A percentile compares a stretch with the other conserved stretches of the same genome.
phyloP scores from a whole-genome alignment of 176 grass and related monocot species.

The Calamus simplicifolius region DNA sequence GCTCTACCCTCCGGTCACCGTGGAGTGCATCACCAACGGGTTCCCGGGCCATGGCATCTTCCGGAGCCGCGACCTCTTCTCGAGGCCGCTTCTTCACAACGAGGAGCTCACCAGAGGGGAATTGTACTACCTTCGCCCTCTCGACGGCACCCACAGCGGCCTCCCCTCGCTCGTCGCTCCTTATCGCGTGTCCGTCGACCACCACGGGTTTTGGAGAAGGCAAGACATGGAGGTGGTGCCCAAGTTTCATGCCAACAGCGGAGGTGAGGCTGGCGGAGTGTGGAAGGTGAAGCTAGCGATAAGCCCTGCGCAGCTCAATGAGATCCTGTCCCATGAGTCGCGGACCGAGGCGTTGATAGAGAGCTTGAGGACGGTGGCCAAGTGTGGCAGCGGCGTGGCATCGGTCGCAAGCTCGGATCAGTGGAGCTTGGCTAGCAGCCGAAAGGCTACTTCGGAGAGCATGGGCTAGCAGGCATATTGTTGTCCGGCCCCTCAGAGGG shows the following conservation, averaged over 20 bases:
- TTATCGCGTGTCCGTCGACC: neutral
- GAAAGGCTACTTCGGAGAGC: neutral
- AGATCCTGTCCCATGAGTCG: neutral
- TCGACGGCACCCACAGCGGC: neutral
- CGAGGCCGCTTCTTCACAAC: neutral
- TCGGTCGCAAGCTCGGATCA: neutral
- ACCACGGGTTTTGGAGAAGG: neutral
- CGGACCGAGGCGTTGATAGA: neutral
- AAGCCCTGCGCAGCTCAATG: neutral
- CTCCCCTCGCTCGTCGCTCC: neutral
- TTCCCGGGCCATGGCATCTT: slow-evolving; percentile 1
- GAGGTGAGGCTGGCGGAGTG: neutral
- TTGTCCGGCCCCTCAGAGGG: too few relatives aligned
- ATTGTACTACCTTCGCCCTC: neutral
- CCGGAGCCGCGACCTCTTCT: neutral
- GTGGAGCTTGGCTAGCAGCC: neutral
- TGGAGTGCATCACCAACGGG: slow-evolving; percentile 1
- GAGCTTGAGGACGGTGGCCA: neutral
- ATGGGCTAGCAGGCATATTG: neutral
- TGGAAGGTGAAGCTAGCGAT: slow-evolving; percentile 9
- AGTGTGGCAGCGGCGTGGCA: neutral
- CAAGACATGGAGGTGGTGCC: neutral
- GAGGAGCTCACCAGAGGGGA: neutral
- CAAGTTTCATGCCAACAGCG: neutral
- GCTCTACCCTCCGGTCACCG: neutral